Conservation (phyloP, 495 filamentous ascomycete species). For the Hypoxylon rickii region DNA sequence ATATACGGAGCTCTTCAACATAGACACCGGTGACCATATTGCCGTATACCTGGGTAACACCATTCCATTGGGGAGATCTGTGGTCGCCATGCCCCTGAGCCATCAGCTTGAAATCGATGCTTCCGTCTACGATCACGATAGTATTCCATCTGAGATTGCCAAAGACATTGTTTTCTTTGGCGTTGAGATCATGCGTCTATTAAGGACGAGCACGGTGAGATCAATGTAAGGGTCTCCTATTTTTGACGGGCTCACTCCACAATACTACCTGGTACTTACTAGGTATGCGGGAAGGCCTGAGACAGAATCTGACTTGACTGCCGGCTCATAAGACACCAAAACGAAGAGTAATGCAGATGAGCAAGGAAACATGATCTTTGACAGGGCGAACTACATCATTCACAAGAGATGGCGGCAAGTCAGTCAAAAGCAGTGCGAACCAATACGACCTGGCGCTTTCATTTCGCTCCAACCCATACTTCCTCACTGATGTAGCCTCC, state of each 20-base stretch:
- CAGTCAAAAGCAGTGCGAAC: too few species aligned
- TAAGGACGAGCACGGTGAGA: neutral
- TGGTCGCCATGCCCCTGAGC: neutral
- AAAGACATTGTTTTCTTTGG: neutral
- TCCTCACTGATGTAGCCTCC: too few species aligned
- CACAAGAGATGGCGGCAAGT: too few species aligned
- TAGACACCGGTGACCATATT: neutral
- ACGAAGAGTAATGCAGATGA: too few species aligned
- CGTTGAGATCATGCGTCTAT: neutral
- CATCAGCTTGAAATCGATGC: neutral
- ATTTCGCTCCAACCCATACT: too few species aligned
- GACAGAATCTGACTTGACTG: neutral
- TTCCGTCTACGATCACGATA: neutral
- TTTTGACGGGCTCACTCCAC: neutral
- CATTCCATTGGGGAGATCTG: neutral
- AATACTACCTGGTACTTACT: too few species aligned
- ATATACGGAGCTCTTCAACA: neutral
- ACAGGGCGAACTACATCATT: too few species aligned
- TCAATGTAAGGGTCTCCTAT: neutral
- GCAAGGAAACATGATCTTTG: too few species aligned
- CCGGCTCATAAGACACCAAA: too few species aligned
- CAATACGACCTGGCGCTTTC: too few species aligned
- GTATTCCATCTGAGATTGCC: neutral
- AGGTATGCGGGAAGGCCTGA: neutral
- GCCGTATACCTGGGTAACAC: neutral